These are phyloP conservation scores for Triticum turgidum DNA, from an alignment of 176 grass and related monocot genomes.

Conservation along the genomic window DNA sequence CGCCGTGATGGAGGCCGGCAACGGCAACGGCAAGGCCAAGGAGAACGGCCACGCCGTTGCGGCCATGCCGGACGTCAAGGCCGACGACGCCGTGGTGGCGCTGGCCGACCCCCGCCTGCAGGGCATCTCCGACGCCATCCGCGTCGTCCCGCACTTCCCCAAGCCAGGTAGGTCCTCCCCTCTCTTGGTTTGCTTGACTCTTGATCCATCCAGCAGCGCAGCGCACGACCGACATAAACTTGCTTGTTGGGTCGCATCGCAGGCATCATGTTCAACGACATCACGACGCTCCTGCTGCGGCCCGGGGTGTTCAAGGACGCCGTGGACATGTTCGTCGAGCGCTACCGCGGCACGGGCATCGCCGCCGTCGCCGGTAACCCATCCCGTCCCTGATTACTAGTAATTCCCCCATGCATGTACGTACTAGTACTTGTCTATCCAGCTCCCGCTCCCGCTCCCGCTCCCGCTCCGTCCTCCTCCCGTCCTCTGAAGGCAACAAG, in stretches of 20 bases:
- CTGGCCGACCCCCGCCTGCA: slow-evolving; percentile 57
- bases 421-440: not conserved
- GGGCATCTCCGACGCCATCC: slow-evolving; percentile 80
- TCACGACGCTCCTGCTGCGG: slow-evolving; percentile 84
- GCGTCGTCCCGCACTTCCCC: slow-evolving; percentile 92
- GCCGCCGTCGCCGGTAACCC: slow-evolving; percentile 67
- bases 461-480: not conserved
- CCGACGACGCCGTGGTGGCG: not conserved
- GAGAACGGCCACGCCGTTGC: not conserved
- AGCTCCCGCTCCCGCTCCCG: not conserved
- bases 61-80: not conserved
- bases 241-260: not conserved
- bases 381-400: not conserved
- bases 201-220: not conserved
- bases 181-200: not conserved
- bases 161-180: slow-evolving; percentile 67
- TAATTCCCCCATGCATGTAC: not conserved
- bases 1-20: slow-evolving; percentile 30
- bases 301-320: slow-evolving; percentile 85
- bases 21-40: slow-evolving; percentile 24
- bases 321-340: slow-evolving; percentile 84
- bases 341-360: slow-evolving; percentile 73
- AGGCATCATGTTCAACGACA: slow-evolving; percentile 99
- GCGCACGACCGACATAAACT: not conserved
- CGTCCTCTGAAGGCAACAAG: not conserved